Percentiles rank a stretch among this genome's conserved stretches.
These are phyloP conservation scores for Psophocarpus tetragonolobus DNA, from an alignment of 306 rosid species.

Conservation along the genomic window DNA sequence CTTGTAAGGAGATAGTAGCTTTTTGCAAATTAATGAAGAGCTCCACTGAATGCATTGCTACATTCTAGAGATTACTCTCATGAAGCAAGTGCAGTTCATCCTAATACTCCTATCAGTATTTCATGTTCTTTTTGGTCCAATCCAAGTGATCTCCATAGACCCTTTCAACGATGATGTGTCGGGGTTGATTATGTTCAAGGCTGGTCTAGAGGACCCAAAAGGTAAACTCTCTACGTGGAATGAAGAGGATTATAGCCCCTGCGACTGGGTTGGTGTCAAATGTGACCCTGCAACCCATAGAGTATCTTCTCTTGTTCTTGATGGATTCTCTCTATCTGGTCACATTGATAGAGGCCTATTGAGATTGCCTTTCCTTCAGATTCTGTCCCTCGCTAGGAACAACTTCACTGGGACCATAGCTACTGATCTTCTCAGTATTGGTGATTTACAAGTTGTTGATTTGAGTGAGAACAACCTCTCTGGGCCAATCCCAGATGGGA, in stretches of 20 bases:
- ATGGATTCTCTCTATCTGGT: slow-evolving; percentile 82
- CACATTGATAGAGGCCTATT: slow-evolving; percentile 75
- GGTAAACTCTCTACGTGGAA: slow-evolving; percentile 73
- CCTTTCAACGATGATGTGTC: slow-evolving; percentile 84
- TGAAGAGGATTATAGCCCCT: slow-evolving; percentile 75
- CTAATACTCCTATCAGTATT: slow-evolving; percentile 31
- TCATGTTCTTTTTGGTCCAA: slow-evolving; percentile 45
- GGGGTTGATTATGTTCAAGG: slow-evolving; percentile 86
- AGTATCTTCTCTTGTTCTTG: slow-evolving; percentile 71
- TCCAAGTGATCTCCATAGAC: slow-evolving; percentile 44
- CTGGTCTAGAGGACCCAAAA: slow-evolving; percentile 72
- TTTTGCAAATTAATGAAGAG: slow-evolving; percentile 22
- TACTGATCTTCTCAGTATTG: slow-evolving; percentile 68
- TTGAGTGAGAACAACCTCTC: slow-evolving; percentile 71
- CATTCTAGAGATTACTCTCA: slow-evolving; percentile 20
- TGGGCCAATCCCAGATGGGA: slow-evolving; percentile 64
- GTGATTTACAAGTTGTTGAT: slow-evolving; percentile 61
- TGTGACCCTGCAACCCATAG: slow-evolving; percentile 67
- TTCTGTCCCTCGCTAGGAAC: slow-evolving; percentile 68
- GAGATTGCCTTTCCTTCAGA: slow-evolving; percentile 67
- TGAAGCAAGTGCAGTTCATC: slow-evolving; percentile 55
- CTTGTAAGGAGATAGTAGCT: background rate
- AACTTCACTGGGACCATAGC: slow-evolving; percentile 77
- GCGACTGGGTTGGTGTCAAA: slow-evolving; percentile 78
- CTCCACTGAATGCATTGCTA: background rate